Conservation (phyloP, 2,329 filamentous ascomycete species). For the Aspergillus sp. region DNA sequence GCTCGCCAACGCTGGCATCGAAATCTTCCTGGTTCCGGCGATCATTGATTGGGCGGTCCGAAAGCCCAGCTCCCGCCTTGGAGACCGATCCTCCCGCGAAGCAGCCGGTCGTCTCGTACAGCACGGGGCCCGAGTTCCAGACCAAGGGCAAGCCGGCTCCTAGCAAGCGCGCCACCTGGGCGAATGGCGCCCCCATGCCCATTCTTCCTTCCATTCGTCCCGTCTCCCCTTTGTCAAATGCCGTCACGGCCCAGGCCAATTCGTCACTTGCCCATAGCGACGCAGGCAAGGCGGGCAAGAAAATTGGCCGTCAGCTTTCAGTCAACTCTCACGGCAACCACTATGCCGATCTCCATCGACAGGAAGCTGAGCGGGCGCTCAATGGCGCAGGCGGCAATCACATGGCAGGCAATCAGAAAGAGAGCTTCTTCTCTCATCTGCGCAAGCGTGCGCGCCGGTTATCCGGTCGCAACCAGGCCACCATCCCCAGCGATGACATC, state of each 20-base stretch:
- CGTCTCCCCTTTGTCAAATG: slow-evolving; percentile 93
- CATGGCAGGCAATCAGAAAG: slow-evolving; percentile 78
- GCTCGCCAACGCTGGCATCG: slow-evolving; percentile 61
- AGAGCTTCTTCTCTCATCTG: slow-evolving; percentile 97
- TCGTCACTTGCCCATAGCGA: slow-evolving; percentile 57
- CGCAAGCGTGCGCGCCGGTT: slow-evolving; percentile 89
- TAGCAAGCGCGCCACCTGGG: slow-evolving; percentile 89
- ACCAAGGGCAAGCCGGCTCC: slow-evolving; percentile 58
- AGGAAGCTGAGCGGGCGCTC: slow-evolving; percentile 86
- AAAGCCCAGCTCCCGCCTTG: slow-evolving; percentile 62
- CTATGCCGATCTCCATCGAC: slow-evolving; percentile 83
- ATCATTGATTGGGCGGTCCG: slow-evolving; percentile 80
- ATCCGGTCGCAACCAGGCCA: slow-evolving; percentile 84
- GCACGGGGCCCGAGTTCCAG: slow-evolving; percentile 41
- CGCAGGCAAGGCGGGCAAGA: slow-evolving; percentile 70
- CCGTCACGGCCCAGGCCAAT: slow-evolving; percentile 84
- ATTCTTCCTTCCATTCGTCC: slow-evolving; percentile 93
- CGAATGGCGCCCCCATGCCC: slow-evolving; percentile 84
- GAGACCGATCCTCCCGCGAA: slow-evolving; percentile 39
- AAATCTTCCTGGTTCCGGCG: slow-evolving; percentile 98
- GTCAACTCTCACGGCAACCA: slow-evolving; percentile 90
- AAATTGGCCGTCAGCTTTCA: slow-evolving; percentile 91
- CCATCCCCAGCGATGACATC: slow-evolving; percentile 80
- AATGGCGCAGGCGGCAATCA: slow-evolving; percentile 75
- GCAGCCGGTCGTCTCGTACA: slow-evolving; percentile 43